Evolutionary conservation across 305 asterid species (phyloP), one percentile per base, ranked within the genome.

Genomic region (Fraxinus sp.): DNA sequence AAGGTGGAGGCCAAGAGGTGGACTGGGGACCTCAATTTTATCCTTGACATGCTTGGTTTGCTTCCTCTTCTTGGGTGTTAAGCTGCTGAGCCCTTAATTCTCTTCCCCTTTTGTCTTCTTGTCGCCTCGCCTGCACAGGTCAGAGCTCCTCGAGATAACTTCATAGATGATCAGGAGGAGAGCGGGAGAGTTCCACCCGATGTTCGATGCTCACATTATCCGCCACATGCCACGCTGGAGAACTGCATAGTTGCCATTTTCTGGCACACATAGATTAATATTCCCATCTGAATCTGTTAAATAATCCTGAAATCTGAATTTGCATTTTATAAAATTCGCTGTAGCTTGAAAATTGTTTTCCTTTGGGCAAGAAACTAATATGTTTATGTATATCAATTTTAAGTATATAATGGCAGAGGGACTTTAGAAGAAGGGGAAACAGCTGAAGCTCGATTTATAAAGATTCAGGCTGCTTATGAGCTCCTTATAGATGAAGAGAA

Each of bases 321-420:
- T 78, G 39, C 62, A 64, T 77, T 80, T 77, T n/a, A 24, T 83
- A 20, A 3, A 70, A 30, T 46, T 36, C 3, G 37, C 59, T 57
- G 16, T 24, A 20, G 9, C 77, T 66, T 28, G 8, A 24, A n/a
- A 43, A 24, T 74, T 57, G 41, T 79, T 1, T 76, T 16, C 14
- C 46, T 73, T 41, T 79, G 55, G 13, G 70, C 41, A 83, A 85
- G 79, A 49, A 75, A 82, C 82, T 90, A 35, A 89, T 78, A 68
- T 49, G 57, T 46, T 0, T 66, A 36, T 68, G 55, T 79, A 84
- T 77, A 37, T 84, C 68, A 55, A n/a, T 86, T 73, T 39, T 26
- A 79, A 92, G 98, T 95, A 82, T 95, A 95, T 86, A 86, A 92
- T 87, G 98, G 97, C 64, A 92, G 97, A 91, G 97, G 98, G 77